Conservation (phyloP, 2,329 filamentous ascomycete species). For the Laburnicola sp. region DNA sequence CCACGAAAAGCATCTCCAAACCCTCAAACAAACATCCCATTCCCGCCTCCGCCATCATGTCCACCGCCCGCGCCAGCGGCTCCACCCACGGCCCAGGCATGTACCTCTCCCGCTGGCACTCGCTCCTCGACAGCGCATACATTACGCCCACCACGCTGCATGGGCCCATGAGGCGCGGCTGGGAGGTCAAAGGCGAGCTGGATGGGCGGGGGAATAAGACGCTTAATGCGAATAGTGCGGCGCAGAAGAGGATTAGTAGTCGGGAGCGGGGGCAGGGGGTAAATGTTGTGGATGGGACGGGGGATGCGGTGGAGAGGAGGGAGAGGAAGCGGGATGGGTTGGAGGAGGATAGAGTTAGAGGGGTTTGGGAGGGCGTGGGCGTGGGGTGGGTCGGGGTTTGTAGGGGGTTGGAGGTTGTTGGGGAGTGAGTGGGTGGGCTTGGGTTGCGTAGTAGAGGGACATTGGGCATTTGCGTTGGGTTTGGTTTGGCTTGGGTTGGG, state of each 20-base stretch:
- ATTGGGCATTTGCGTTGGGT: no score
- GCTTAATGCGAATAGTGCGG: constrained; percentile 11
- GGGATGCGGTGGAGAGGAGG: constrained; percentile 30
- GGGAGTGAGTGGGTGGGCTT: constrained; percentile 10
- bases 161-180: constrained; percentile 56
- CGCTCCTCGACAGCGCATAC: constrained; percentile 67
- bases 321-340: constrained; percentile 37
- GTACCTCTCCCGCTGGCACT: constrained; percentile 73
- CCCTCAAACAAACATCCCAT: constrained; percentile 58
- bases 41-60: constrained; percentile 62
- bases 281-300: constrained; percentile 28
- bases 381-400: constrained; percentile 40
- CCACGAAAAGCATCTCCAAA: constrained; percentile 63
- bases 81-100: constrained; percentile 68
- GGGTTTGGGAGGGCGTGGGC: constrained; percentile 37
- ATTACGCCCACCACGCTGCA: constrained; percentile 63
- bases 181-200: constrained; percentile 43
- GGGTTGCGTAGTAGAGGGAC: neutral
- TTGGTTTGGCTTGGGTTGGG: no score
- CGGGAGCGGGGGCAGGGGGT: constrained; percentile 12
- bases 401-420: constrained; percentile 40
- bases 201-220: constrained; percentile 41
- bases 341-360: constrained; percentile 35
- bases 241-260: constrained; percentile 16
- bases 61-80: constrained; percentile 18